phyloP scores from a whole-genome alignment of 768 basidiomycete genomes.

The Pleurotus giganteus region DNA sequence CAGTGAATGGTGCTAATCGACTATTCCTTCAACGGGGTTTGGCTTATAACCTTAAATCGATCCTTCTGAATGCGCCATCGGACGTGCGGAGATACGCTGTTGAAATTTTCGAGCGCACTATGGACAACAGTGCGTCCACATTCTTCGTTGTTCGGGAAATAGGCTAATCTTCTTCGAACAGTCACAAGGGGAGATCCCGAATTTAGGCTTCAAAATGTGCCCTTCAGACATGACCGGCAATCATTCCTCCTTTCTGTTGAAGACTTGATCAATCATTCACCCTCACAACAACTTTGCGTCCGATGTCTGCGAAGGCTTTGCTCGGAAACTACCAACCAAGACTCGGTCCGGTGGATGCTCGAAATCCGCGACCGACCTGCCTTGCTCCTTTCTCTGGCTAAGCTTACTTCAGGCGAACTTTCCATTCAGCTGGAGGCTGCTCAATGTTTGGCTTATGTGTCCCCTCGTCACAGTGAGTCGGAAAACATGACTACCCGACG shows the following conservation, averaged over 20 bases:
- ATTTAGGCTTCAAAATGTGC: background rate
- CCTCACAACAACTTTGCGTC: background rate
- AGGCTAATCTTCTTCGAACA: too few species aligned
- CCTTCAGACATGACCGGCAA: conserved; percentile 7
- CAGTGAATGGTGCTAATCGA: background rate
- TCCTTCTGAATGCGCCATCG: background rate
- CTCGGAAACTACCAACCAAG: background rate
- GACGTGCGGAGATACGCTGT: background rate
- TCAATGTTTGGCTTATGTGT: background rate
- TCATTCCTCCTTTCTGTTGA: conserved; percentile 1
- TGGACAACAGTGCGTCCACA: background rate
- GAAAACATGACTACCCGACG: background rate
- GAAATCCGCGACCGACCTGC: background rate
- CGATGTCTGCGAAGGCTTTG: conserved; percentile 3
- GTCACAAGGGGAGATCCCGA: background rate
- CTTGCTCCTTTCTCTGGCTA: background rate
- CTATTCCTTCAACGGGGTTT: background rate
- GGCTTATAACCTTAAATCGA: background rate
- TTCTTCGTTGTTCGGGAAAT: background rate
- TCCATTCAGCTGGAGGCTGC: background rate
- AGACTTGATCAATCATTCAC: background rate
- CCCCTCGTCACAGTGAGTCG: background rate
- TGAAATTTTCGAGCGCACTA: background rate
- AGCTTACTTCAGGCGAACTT: background rate
- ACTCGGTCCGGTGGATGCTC: conserved; percentile 3